Evolutionary conservation across 2,329 filamentous ascomycete species (phyloP).

Genomic region (Xylariaceae sp.): DNA sequence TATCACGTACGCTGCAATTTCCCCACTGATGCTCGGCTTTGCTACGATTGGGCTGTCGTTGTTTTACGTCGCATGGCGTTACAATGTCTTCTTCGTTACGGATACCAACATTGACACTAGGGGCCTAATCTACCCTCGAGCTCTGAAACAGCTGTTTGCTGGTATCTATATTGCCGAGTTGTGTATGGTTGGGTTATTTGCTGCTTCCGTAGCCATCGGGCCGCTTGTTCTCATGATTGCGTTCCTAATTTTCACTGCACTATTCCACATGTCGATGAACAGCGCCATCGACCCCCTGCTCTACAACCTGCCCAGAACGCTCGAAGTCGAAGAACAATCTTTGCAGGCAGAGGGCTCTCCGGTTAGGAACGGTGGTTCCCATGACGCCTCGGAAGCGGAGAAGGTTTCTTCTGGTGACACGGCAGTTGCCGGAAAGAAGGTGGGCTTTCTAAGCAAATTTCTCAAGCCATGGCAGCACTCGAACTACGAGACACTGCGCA

Average conservation of each 20-base stretch:
- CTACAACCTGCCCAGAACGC: constrained; percentile 76
- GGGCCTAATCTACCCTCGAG: constrained; percentile 84
- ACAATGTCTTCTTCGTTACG: constrained; percentile 87
- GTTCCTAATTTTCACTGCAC: constrained; percentile 72
- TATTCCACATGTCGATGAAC: constrained; percentile 77
- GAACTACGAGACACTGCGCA: constrained; percentile 71
- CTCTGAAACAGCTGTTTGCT: constrained; percentile 80
- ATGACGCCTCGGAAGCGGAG: constrained; percentile 36
- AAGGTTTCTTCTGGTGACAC: constrained; percentile 28
- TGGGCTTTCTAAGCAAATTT: constrained; percentile 67
- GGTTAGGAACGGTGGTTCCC: constrained; percentile 26
- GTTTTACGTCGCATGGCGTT: constrained; percentile 86
- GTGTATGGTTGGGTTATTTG: constrained; percentile 84
- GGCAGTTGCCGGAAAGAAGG: constrained; percentile 46
- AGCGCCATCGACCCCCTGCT: constrained; percentile 75
- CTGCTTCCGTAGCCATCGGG: constrained; percentile 65
- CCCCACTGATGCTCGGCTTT: constrained; percentile 82
- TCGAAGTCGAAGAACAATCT: constrained; percentile 52
- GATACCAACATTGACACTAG: constrained; percentile 84
- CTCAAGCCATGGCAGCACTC: constrained; percentile 77
- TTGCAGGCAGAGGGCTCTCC: constrained; percentile 27
- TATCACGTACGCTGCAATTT: constrained; percentile 84
- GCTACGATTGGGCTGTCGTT: constrained; percentile 76
- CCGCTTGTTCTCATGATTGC: constrained; percentile 76
- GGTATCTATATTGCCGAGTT: constrained; percentile 83